Evolutionary conservation across 345 rosid species (phyloP).

Genomic region (Sonneratia alba): DNA sequence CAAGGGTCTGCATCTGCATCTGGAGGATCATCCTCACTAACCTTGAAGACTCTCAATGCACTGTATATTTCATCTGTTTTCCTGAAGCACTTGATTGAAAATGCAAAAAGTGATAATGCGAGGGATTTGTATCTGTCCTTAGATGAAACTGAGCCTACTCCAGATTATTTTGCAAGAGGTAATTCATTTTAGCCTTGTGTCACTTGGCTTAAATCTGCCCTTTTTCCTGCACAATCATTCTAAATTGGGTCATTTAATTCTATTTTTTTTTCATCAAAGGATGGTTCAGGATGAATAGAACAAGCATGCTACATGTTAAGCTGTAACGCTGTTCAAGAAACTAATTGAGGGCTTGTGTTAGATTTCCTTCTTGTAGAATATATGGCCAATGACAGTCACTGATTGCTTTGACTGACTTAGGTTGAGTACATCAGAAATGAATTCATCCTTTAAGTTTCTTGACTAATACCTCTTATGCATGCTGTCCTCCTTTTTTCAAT

Average conservation of each 20-base stretch:
- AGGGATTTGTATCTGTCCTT: conserved; percentile 52
- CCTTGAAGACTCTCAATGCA: conserved; percentile 63
- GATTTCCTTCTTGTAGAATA: background rate
- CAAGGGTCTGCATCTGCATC: conserved; percentile 53
- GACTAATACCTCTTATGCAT: background rate
- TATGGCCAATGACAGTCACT: background rate
- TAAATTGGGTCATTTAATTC: background rate
- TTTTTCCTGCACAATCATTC: background rate
- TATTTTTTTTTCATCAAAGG: background rate
- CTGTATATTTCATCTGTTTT: conserved; percentile 72
- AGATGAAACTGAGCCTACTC: conserved; percentile 55
- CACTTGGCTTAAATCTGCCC: no score
- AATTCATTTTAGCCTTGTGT: conserved; percentile 1
- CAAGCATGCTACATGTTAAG: no score
- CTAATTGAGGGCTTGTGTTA: background rate
- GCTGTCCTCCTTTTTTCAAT: background rate
- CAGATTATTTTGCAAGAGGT: conserved; percentile 51
- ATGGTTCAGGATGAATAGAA: background rate
- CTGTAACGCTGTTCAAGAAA: background rate
- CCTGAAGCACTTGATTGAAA: conserved; percentile 68
- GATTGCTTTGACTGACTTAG: background rate
- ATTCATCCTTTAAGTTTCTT: background rate
- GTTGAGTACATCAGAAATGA: background rate
- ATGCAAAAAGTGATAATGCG: conserved; percentile 35
- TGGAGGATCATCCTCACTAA: conserved; percentile 30